A percentile compares a stretch with the other conserved stretches of the same genome.
phyloP scores from a whole-genome alignment of 352 stramenopile species.

The Globisporangium paroecandrum region DNA sequence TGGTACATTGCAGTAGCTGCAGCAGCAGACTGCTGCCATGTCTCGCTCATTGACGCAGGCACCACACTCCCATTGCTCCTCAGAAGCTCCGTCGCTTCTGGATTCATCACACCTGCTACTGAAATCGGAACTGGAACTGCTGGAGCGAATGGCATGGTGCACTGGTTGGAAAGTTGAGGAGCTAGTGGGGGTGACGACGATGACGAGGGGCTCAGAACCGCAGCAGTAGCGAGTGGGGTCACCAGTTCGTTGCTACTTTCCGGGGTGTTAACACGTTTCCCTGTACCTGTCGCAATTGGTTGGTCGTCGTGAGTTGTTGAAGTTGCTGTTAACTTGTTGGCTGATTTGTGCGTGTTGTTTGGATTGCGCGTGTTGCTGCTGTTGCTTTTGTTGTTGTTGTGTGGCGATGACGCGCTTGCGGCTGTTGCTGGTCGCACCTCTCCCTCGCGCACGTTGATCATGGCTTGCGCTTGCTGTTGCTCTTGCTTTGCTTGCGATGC shows the following conservation, averaged over 20 bases:
- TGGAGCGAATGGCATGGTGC: no score
- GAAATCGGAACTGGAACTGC: no score
- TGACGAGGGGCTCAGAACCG: background rate
- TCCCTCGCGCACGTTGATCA: background rate
- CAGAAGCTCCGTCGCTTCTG: background rate
- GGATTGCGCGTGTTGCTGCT: background rate
- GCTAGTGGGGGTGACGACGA: background rate
- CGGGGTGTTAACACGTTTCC: background rate
- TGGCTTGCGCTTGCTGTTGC: background rate
- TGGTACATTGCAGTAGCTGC: background rate
- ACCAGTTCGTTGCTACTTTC: background rate
- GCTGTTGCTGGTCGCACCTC: background rate
- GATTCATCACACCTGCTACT: no score
- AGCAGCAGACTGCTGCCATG: slow-evolving; percentile 1
- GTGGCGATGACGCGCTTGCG: background rate
- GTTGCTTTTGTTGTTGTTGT: background rate
- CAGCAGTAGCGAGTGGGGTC: background rate
- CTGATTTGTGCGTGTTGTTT: background rate
- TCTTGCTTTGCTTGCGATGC: no score
- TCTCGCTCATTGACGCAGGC: background rate
- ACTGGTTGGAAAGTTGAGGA: no score
- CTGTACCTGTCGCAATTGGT: background rate
- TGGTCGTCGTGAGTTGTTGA: background rate
- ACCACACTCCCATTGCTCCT: background rate
- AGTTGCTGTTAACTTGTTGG: background rate